These are phyloP conservation scores for Ichthyophonus hoferi DNA, from an alignment of 208 protist species.

Conservation along the genomic window DNA sequence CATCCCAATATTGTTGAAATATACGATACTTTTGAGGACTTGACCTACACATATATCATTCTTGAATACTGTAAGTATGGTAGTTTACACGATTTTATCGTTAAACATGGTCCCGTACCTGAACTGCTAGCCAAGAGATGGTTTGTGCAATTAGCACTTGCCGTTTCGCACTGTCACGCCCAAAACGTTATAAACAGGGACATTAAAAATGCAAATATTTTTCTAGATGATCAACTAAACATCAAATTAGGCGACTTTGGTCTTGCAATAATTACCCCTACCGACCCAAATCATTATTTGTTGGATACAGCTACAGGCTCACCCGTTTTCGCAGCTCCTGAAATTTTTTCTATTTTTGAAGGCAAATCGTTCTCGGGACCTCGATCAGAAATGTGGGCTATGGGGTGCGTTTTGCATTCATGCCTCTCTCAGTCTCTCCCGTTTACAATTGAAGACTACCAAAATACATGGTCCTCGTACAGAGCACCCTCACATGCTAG, in stretches of 20 bases:
- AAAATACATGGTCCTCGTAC: not conserved
- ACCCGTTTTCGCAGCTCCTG: conserved; percentile 13
- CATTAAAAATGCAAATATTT: conserved; percentile 23
- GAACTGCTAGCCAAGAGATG: not conserved
- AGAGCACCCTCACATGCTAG: not conserved
- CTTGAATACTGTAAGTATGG: not conserved
- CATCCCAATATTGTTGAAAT: not conserved
- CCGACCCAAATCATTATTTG: not conserved
- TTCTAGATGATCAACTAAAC: conserved; percentile 6
- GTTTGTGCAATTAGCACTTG: not conserved
- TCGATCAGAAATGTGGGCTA: not conserved
- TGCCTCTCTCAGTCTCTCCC: not conserved
- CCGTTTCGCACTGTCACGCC: not conserved
- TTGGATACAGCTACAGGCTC: not conserved
- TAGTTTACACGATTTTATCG: conserved; percentile 6
- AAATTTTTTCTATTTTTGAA: not conserved
- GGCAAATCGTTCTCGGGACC: not conserved
- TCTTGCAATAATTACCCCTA: not conserved
- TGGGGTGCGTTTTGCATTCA: not conserved
- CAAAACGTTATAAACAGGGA: not conserved
- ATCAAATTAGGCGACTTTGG: conserved; percentile 21
- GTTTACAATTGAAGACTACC: not conserved
- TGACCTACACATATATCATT: not conserved
- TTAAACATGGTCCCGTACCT: not conserved
- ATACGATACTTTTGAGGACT: conserved; percentile 7